Percentiles rank a stretch among this genome's conserved stretches.
Evolutionary conservation across 2,329 filamentous ascomycete species (phyloP).

Genomic region (Tympanopsis confertula): DNA sequence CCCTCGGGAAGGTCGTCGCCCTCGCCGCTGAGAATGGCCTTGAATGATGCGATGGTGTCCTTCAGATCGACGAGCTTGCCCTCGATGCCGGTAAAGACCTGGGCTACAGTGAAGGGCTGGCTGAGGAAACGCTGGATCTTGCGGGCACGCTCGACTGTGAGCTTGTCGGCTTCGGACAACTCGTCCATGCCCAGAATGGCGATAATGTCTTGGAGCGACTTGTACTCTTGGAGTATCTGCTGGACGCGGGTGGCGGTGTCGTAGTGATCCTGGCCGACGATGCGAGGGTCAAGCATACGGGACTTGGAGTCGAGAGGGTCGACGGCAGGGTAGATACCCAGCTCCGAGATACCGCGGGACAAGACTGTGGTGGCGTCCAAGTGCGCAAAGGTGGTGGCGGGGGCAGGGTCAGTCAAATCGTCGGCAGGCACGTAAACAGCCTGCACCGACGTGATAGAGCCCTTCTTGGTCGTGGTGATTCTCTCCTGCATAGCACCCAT

Average conservation of each 20-base stretch:
- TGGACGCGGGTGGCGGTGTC: constrained; percentile 85
- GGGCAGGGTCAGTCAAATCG: constrained; percentile 99
- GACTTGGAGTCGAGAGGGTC: constrained; percentile 99
- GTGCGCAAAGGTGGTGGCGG: constrained; percentile 98
- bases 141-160: constrained; percentile 99
- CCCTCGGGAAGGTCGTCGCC: constrained; percentile 90
- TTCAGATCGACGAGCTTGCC: constrained; percentile 95
- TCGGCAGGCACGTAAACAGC: constrained; percentile 99
- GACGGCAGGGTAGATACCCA: constrained; percentile 99
- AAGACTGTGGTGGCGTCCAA: constrained; percentile 99
- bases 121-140: constrained; percentile 99
- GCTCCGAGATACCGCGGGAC: constrained; percentile 99
- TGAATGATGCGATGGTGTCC: constrained; percentile 96
- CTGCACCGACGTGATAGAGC: constrained; percentile 99
- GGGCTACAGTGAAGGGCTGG: constrained; percentile 88
- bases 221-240: constrained; percentile 99
- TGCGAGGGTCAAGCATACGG: constrained; percentile 97
- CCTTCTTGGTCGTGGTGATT: constrained; percentile 99
- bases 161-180: constrained; percentile 96
- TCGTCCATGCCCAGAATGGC: constrained; percentile 99
- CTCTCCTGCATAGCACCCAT: constrained; percentile 99
- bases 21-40: constrained; percentile 89
- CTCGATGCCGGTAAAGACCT: constrained; percentile 85
- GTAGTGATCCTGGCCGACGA: constrained; percentile 98
- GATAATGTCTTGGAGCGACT: constrained; percentile 99